These are phyloP conservation scores for Lophiostoma macrostomum DNA, from an alignment of 495 filamentous ascomycete genomes.

Conservation along the genomic window DNA sequence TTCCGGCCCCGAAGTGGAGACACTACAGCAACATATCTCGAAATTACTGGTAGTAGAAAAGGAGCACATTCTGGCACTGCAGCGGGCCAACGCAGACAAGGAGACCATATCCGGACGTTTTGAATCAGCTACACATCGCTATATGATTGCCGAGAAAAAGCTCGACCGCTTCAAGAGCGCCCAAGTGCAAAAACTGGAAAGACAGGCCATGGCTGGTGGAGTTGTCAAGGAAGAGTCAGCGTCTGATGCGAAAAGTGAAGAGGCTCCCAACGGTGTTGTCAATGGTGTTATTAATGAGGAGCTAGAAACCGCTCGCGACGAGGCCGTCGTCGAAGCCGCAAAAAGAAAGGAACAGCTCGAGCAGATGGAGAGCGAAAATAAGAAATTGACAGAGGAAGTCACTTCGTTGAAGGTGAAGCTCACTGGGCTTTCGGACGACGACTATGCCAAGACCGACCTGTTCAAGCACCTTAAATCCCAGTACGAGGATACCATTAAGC, in stretches of 20 bases:
- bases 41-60: slow-evolving; percentile 78
- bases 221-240: slow-evolving; percentile 36
- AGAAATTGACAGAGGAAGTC: slow-evolving; percentile 71
- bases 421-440: slow-evolving; percentile 79
- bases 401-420: slow-evolving; percentile 64
- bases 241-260: slow-evolving; percentile 52
- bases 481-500: slow-evolving; percentile 86
- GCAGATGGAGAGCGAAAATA: slow-evolving; percentile 73
- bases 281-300: slow-evolving; percentile 53
- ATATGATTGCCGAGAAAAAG: slow-evolving; percentile 91
- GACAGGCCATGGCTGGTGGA: slow-evolving; percentile 69
- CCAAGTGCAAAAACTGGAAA: slow-evolving; percentile 89
- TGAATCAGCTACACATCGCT: slow-evolving; percentile 80
- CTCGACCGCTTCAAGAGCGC: slow-evolving; percentile 82
- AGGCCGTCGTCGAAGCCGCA: slow-evolving; percentile 65
- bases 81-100: slow-evolving; percentile 72
- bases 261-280: slow-evolving; percentile 47
- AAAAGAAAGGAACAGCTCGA: slow-evolving; percentile 88
- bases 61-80: slow-evolving; percentile 69
- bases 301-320: slow-evolving; percentile 66
- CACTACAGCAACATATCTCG: slow-evolving; percentile 70
- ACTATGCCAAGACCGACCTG: slow-evolving; percentile 85
- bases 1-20: slow-evolving; percentile 59
- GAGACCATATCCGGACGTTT: slow-evolving; percentile 78
- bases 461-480: slow-evolving; percentile 89